Base-by-base conservation (phyloP, 805 yeast species). In the Pichia insulana region DNA sequence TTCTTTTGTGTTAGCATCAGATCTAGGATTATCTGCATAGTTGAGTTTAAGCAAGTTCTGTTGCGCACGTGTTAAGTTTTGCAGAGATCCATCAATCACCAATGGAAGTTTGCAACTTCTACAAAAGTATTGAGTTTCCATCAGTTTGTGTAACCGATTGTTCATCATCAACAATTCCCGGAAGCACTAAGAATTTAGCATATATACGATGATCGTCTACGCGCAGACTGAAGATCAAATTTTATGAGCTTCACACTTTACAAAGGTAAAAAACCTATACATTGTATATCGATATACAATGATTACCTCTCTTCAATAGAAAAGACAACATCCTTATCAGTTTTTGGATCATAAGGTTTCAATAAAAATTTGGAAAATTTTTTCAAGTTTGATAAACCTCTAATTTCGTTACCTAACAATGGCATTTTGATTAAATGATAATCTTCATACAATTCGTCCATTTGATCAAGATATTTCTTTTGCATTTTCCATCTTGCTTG, bases 351-450 rank as follows among this genome's bases (percentile, higher is more conserved):
- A 55, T 83, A 86, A 26, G 92, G 92, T 34, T 78, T 73, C 40
- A 87, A 64, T 55, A 90, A 74, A 68, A 82, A 87, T 56, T 78
- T 74, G 27, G 96, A 85, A 58, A 92, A 92, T 61, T 79, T 76
- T 61, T 76, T 80, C 63, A 92, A 73, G 58, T 88, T 86, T 42
- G 82, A 83, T 49, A 85, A 70, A 28, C 99, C 99, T 64, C 99
- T 79, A 43, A 92, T 92, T 67, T 92, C 99, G 50, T 83, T 78
- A 37, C 96, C 96, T 51, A 92, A 77, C 59, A 90, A 76, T 3
- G 99, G 99, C 80, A 92, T 83, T 67, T 87, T 88, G 28, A 92
- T 92, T 54, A 92, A 71, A 59, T 94, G 97, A 72, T 90, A 92
- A 64, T 92, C 98, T 65, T 92, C 98, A 58, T 92, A 92, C 46